Conservation (phyloP, 768 basidiomycete species). For the Mrakia blollopis region DNA sequence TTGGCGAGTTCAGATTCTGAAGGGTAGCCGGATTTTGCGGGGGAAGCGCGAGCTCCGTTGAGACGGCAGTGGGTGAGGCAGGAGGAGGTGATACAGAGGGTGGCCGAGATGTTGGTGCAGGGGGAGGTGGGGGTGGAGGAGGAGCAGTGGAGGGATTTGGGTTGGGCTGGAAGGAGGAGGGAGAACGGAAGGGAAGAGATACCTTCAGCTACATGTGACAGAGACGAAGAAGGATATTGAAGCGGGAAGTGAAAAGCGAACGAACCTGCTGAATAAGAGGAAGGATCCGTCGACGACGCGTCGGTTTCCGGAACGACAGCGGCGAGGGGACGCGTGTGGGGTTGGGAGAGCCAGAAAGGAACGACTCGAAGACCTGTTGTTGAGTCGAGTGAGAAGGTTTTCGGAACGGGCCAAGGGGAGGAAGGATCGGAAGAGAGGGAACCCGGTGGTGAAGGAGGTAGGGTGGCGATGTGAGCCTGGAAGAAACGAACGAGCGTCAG, state of each 20-base stretch:
- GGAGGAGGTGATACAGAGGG: slow-evolving; percentile 33
- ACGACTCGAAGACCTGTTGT: slow-evolving; percentile 54
- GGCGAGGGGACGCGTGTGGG: slow-evolving; percentile 55
- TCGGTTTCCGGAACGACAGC: slow-evolving; percentile 10
- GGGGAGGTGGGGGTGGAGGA: background rate
- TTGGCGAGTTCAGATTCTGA: background rate
- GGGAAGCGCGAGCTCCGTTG: slow-evolving; percentile 33
- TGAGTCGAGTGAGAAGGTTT: slow-evolving; percentile 48
- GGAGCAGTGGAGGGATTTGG: slow-evolving; percentile 8
- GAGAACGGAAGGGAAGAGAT: background rate
- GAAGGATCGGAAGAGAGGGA: background rate
- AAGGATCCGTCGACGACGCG: background rate
- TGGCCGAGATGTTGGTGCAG: slow-evolving; percentile 32
- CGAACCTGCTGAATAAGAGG: slow-evolving; percentile 4
- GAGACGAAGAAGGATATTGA: too few species aligned
- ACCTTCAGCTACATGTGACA: background rate
- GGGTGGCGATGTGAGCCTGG: slow-evolving; percentile 13
- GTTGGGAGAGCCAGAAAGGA: slow-evolving; percentile 69
- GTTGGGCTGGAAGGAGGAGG: slow-evolving; percentile 15
- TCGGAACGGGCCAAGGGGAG: slow-evolving; percentile 34
- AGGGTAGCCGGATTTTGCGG: background rate
- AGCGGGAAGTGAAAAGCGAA: slow-evolving; percentile 12
- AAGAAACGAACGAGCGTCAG: background rate
- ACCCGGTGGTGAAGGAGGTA: background rate
- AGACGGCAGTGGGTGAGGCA: slow-evolving; percentile 43